Evolutionary conservation across 306 rosid genomes (phyloP), one percentile per base, ranked within the genome.

Genomic region (Trichosanthes truncata): DNA sequence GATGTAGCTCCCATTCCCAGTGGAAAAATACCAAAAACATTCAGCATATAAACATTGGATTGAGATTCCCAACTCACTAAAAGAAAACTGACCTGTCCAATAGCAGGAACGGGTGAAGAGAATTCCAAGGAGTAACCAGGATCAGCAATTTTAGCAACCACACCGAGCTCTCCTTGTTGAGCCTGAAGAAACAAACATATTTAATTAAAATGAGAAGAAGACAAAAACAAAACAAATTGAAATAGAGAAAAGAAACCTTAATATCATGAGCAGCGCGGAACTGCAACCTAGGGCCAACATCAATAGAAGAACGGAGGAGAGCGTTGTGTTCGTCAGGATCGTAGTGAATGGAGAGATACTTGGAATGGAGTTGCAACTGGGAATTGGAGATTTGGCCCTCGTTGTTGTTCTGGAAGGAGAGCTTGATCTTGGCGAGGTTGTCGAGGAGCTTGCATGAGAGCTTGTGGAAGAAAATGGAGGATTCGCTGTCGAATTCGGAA

Each of bases 401-500:
- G 56, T 79, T 81, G 82, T 84, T 78, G 78, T 89, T 89, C 25
- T 81, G 83, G 87, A 95, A 95, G 5, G 91, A 85, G 57, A 91
- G 36, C 88, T 90, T 95, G 43, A 95, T 81, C 85, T 95, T 95
- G 75, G 96, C 99, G 10, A 92, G 84, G 67, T 87, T 84, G 63
- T 89, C 89, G 45, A 93, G 83, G 38, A 93, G 77, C 88, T 95
- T 95, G 82, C 97, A 95, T 20, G 99, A 95, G 48, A 91, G 65
- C 79, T 88, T 95, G 83, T 95, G 88, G 84, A 86, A 88, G 89
- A 93, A 91, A 40, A 83, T 3, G 73, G 90, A 80, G 76, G 88
- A 82, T 57, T 95, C 99, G 80, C 99, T 95, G 63, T 95, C 99
- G 83, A 93, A 95, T 87, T 95, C 94, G 4, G 94, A 82, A 35